Base-by-base conservation (phyloP, 306 rosid genomes). In the Benincasa hispida region DNA sequence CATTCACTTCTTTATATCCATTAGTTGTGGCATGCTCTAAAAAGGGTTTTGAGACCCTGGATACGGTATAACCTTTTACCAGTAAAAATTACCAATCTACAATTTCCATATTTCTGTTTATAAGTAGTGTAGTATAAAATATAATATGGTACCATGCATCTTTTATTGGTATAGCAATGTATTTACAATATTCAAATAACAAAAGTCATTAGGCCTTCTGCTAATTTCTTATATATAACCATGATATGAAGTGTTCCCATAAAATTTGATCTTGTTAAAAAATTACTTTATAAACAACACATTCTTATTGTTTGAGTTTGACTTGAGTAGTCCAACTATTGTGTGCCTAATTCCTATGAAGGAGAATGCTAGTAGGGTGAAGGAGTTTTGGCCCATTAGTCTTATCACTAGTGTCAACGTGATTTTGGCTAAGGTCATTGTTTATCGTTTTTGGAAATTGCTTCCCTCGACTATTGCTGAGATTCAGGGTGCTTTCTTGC, bases 11-110 rank as follows among this genome's bases (percentile, higher is more conserved):
- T 78, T 88, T 95, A 80, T 78, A 86, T 81, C 98, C 98, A 13
- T 83, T 95, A 86, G 97, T 86, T 74, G 39, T 83, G 80, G 98
- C 96, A 5, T 92, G 96, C 87, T 88, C 92, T 81, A 89, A 86
- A 85, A 91, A 85, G 83, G 98, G 99, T 74, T 95, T 90, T 82
- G 99, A 90, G 87, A 92, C 92, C 78, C 86, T 95, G 81, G 99
- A 95, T 81, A 42, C 85, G 22, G 99, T 95, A 90, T 61, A 88
- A 72, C 45, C 18, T 87, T 83, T 79, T 76, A 42, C 56, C 79
- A 59, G 51, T 70, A 25, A 35, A 74, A 85, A 42, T 61, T 77
- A 76, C 8, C 55, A 69, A 69, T 77, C n/a, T 79, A 25, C 82
- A 54, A 25, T 76, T 48, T 69, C 81, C 54, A 10, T 30, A 59